These are phyloP conservation scores for Ganoderma resinaceum DNA, from an alignment of 1,284 basidiomycete species.

Conservation along the genomic window DNA sequence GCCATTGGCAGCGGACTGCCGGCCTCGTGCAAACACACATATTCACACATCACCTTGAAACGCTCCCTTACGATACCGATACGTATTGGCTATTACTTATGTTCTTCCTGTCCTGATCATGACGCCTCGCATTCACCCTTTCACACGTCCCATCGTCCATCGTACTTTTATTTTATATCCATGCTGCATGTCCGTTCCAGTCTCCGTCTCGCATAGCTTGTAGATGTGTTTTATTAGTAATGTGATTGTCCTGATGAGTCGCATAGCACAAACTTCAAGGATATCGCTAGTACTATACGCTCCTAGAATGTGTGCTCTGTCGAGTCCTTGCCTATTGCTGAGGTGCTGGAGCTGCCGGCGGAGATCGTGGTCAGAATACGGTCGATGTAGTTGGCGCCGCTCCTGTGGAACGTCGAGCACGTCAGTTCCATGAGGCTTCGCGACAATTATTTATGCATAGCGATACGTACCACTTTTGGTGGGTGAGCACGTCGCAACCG, in stretches of 20 bases:
- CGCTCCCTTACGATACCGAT: conserved; percentile 21
- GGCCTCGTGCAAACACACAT: not conserved
- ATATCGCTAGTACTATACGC: conserved; percentile 34
- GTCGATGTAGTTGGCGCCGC: conserved; percentile 89
- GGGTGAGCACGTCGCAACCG: conserved; percentile 80
- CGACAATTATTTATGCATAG: conserved; percentile 2
- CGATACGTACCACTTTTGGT: conserved; percentile 9
- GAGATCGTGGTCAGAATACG: conserved; percentile 79
- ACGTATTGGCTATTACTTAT: conserved; percentile 3
- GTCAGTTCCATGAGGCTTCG: conserved; percentile 3
- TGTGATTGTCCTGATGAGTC: not conserved
- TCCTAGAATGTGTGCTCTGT: conserved; percentile 83
- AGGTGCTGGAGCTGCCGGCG: conserved; percentile 85
- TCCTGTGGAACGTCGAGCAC: conserved; percentile 52
- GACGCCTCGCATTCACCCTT: not conserved
- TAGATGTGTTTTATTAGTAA: conserved; percentile 17
- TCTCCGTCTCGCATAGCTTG: not conserved
- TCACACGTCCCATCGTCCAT: not conserved
- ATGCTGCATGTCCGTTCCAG: not conserved
- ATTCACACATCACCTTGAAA: not conserved
- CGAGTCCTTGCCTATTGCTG: conserved; percentile 81
- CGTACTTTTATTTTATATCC: not conserved
- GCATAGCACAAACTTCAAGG: conserved; percentile 9
- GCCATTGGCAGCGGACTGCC: not conserved
- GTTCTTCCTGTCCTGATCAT: not conserved